Percentiles rank a stretch among this genome's conserved stretches.
Conservation (phyloP, 164 flowering plant species). For the Stephania japonica region DNA sequence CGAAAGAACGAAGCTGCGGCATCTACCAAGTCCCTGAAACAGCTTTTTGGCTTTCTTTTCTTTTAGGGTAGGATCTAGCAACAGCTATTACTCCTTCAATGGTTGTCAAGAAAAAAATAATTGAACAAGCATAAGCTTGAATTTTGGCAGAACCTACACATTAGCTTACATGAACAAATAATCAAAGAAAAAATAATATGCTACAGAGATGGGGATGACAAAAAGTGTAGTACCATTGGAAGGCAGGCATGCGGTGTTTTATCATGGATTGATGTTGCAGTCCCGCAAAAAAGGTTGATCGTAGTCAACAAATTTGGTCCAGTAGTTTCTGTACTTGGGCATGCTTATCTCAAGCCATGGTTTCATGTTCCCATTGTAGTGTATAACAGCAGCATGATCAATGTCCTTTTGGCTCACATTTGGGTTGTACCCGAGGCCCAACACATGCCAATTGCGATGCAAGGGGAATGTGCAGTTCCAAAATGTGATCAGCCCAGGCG, state of each 20-base stretch:
- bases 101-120: constrained; percentile 9
- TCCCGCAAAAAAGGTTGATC: constrained; percentile 28
- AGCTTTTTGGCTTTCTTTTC: background rate
- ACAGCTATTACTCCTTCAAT: background rate
- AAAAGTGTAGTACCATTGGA: background rate
- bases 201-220: constrained; percentile 6
- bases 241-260: background rate
- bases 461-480: constrained; percentile 27
- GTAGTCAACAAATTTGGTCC: constrained; percentile 26
- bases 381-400: constrained; percentile 30
- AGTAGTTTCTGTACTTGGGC: constrained; percentile 26
- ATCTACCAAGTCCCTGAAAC: background rate
- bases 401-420: constrained; percentile 28
- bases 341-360: constrained; percentile 38
- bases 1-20: background rate
- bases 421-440: constrained; percentile 40
- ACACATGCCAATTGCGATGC: constrained; percentile 29
- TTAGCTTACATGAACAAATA: constrained; percentile 7
- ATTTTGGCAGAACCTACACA: constrained; percentile 6
- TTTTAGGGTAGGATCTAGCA: background rate
- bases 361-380: constrained; percentile 38
- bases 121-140: constrained; percentile 4
- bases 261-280: constrained; percentile 33
- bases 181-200: constrained; percentile 5
- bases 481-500: constrained; percentile 62